Base-by-base conservation (phyloP, 768 basidiomycete species). In the Boletus eberwhitei region DNA sequence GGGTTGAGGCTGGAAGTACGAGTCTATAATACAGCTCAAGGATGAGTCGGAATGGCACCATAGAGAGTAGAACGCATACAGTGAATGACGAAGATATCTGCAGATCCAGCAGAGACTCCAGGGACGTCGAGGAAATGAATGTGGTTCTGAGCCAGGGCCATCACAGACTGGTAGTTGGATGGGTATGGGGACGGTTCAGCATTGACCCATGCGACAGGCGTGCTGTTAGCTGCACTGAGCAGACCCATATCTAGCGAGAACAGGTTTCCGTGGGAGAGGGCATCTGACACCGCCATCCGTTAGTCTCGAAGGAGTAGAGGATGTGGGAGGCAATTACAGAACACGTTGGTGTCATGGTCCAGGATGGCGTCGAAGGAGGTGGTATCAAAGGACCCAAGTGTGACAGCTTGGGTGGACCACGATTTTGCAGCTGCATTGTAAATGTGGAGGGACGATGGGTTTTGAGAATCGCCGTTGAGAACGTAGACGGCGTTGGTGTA, bases 261-360 rank as follows among this genome's bases (percentile, higher is more conserved):
- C 2, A 95, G 54, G 50, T 80, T 82, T 42, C 79, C 82, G 1
- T 81, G 73, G 5, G 87, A 87, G 54, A 89, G 73, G 0, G 85
- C 87, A 69, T 90, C 89, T 88, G 44, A 34, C 39, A n/a, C 31
- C 16, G 8, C 31, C 31, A 29, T 52, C 37, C 47, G 34, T 65
- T 8, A 60, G 55, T 55, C 36, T 32, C 48, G 46, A 51, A 24
- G 4, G 5, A 29, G 17, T 41, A 50, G 7, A 22, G 8, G 11
- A 34, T 6, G 12, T 8, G 5, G 4, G 43, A 39, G 11, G 29
- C 1, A 45, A 59, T 47, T 69, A 88, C 87, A 94, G 73, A 97
- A 87, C 55, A 87, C 84, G 58, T 96, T 94, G 47, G 94, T 98
- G 70, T 98, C 94, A 59, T 96, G 94, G 73, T 98, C 94, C 34